A percentile compares a stretch with the other conserved stretches of the same genome.
phyloP scores from a whole-genome alignment of 2,329 filamentous ascomycete species.

The Teratosphaeria viscida region DNA sequence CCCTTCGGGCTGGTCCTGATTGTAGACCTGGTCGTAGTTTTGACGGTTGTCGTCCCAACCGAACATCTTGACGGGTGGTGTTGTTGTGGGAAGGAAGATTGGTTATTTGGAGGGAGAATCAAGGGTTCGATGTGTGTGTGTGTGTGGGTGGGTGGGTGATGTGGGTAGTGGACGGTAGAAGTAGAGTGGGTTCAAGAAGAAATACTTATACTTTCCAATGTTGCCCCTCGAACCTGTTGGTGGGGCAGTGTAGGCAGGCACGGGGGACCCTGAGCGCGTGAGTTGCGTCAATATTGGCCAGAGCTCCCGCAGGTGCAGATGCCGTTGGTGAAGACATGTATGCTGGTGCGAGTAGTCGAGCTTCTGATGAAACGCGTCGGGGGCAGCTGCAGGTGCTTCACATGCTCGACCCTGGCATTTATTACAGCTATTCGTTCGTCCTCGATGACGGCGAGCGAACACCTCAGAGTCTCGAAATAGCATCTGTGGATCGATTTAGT shows the following conservation, averaged over 20 bases:
- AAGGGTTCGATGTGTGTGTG: not conserved
- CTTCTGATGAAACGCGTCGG: not conserved
- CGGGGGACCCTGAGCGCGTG: not conserved
- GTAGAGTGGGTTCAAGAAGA: not conserved
- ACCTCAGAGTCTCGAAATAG: not conserved
- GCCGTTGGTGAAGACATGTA: not conserved
- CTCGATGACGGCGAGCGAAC: not conserved
- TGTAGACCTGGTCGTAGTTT: conserved; percentile 46
- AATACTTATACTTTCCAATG: not conserved
- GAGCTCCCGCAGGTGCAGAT: not conserved
- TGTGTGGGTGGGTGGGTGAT: not conserved
- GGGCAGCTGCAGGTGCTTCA: not conserved
- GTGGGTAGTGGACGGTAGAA: not conserved
- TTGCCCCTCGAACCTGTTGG: not conserved
- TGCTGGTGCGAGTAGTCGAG: not conserved
- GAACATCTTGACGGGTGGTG: conserved; percentile 30
- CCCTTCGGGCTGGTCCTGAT: conserved; percentile 33
- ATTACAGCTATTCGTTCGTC: not conserved
- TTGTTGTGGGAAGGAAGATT: not conserved
- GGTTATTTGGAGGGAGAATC: not conserved
- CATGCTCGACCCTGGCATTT: not conserved
- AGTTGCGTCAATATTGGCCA: not conserved
- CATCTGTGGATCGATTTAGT: too few relatives aligned
- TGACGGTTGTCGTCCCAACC: conserved; percentile 41
- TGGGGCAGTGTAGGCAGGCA: not conserved